These are phyloP conservation scores for Recurvomyces mirabilis DNA, from an alignment of 495 filamentous ascomycete species.

Conservation along the genomic window DNA sequence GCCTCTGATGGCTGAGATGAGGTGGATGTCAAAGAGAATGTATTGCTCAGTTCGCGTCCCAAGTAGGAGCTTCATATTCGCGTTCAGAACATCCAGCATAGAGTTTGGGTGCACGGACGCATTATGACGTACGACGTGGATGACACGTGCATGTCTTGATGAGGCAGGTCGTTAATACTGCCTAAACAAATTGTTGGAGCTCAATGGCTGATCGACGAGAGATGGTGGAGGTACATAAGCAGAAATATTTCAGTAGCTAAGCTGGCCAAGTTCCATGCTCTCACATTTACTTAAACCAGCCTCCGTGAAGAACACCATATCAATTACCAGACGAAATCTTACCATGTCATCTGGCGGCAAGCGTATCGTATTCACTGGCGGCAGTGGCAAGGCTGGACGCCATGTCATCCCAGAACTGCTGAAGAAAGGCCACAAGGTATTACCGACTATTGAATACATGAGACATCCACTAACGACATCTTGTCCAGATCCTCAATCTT, in stretches of 20 bases:
- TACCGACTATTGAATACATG: not conserved
- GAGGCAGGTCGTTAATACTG: too few relatives aligned
- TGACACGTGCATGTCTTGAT: too few relatives aligned
- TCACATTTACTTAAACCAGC: not conserved
- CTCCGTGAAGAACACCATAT: not conserved
- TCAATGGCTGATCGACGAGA: not conserved
- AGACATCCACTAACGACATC: not conserved
- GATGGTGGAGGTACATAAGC: not conserved
- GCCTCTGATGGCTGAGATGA: too few relatives aligned
- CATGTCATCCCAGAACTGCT: conserved; percentile 46
- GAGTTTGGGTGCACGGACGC: too few relatives aligned
- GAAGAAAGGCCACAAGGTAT: conserved; percentile 35
- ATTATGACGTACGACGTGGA: too few relatives aligned
- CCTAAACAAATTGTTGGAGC: too few relatives aligned
- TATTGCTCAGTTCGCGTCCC: too few relatives aligned
- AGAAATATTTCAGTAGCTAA: not conserved
- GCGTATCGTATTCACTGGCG: conserved; percentile 47
- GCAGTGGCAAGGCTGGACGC: conserved; percentile 49
- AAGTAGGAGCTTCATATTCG: too few relatives aligned
- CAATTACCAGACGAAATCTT: not conserved
- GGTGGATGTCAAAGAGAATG: too few relatives aligned
- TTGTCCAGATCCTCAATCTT: conserved; percentile 41
- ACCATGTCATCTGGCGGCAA: conserved; percentile 24
- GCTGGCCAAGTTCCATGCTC: not conserved
- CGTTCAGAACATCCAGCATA: too few relatives aligned